Evolutionary conservation across 495 filamentous ascomycete genomes (phyloP).

Genomic region (Xylaria flabelliformis): DNA sequence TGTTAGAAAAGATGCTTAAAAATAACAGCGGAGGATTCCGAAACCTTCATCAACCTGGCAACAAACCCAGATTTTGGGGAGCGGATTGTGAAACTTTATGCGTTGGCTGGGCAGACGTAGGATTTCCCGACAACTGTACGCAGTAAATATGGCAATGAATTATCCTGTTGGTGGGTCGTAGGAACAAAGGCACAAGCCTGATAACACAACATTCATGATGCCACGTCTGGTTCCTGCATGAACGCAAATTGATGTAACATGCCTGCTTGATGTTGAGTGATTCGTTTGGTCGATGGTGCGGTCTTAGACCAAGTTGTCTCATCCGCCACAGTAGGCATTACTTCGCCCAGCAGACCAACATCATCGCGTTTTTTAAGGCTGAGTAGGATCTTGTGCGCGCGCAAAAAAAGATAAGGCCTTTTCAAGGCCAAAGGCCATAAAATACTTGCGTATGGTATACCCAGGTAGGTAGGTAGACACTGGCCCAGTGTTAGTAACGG

Average conservation of each 20-base stretch:
- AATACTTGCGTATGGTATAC: not conserved
- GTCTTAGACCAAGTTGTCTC: conserved; percentile 16
- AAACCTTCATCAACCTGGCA: not conserved
- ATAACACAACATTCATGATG: conserved; percentile 7
- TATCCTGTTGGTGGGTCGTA: conserved; percentile 15
- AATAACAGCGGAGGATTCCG: conserved; percentile 1
- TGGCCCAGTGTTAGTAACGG: not conserved
- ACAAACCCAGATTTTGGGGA: not conserved
- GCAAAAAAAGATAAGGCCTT: not conserved
- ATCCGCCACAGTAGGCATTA: conserved; percentile 14
- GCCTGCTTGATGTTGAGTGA: not conserved
- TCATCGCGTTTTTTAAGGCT: conserved; percentile 3
- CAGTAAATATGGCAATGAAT: not conserved
- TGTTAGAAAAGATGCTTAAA: not conserved
- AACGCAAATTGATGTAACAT: conserved; percentile 5
- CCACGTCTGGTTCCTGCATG: not conserved
- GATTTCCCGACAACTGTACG: not conserved
- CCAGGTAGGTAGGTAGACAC: not conserved
- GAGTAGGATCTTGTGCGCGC: not conserved
- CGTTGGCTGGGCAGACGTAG: conserved; percentile 2
- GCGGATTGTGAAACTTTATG: conserved; percentile 9
- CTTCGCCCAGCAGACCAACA: not conserved
- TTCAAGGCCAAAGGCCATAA: not conserved
- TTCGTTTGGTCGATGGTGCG: not conserved
- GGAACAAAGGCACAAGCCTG: conserved; percentile 15